A percentile compares a stretch with the other conserved stretches of the same genome.
Conservation (phyloP, 192 early-diverging fungal species). For the Coemansia umbellata region DNA sequence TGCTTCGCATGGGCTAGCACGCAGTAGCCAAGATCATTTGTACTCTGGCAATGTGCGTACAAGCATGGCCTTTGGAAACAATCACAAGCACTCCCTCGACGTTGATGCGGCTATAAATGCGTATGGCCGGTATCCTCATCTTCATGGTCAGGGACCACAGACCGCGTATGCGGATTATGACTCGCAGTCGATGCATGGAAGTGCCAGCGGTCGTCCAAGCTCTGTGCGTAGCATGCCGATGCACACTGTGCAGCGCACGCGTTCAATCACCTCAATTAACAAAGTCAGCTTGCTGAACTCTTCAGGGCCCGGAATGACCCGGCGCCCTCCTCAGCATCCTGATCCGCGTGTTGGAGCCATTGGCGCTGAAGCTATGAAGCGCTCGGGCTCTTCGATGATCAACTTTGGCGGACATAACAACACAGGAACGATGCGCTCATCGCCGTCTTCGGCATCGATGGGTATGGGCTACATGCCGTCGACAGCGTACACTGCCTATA, state of each 20-base stretch:
- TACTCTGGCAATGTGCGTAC: constrained; percentile 7
- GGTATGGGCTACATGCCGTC: constrained; percentile 25
- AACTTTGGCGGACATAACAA: constrained; percentile 21
- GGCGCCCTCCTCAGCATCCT: constrained; percentile 34
- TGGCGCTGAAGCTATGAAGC: constrained; percentile 19
- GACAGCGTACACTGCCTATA: constrained; percentile 26
- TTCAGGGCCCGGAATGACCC: background rate
- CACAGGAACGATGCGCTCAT: constrained; percentile 15
- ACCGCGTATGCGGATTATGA: constrained; percentile 23
- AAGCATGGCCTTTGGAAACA: constrained; percentile 17
- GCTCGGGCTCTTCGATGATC: constrained; percentile 26
- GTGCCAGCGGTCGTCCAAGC: constrained; percentile 32
- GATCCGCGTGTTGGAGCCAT: constrained; percentile 12
- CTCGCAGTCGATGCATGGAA: constrained; percentile 12
- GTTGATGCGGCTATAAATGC: background rate
- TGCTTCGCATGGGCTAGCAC: background rate
- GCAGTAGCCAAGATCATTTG: constrained; percentile 13
- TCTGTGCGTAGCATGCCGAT: constrained; percentile 49
- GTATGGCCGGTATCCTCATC: background rate
- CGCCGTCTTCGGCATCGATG: constrained; percentile 46
- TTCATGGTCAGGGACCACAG: constrained; percentile 1
- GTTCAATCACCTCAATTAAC: constrained; percentile 47
- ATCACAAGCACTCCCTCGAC: constrained; percentile 29
- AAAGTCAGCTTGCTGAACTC: background rate
- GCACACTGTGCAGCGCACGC: constrained; percentile 44